A percentile compares a stretch with the other conserved stretches of the same genome.
Evolutionary conservation across 108 stramenopile species (phyloP).

Genomic region (Fistulifera pelliculosa): DNA sequence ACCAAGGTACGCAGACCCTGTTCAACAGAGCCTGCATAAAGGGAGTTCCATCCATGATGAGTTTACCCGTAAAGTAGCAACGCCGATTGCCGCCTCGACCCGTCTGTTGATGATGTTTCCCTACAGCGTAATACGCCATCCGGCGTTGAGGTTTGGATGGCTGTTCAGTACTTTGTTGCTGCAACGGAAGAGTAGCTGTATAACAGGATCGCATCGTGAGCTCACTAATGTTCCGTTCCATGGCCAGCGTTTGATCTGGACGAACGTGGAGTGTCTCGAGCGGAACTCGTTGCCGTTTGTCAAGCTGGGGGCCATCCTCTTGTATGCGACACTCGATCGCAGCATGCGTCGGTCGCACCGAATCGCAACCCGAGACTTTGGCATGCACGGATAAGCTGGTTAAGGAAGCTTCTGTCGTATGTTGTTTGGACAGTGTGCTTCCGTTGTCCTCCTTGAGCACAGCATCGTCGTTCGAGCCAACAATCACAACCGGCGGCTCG

Average conservation of each 20-base stretch:
- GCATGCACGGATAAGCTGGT: no score
- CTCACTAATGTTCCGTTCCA: constrained; percentile 61
- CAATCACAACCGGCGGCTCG: no score
- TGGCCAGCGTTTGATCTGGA: constrained; percentile 13
- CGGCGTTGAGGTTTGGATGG: constrained; percentile 35
- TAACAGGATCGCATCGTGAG: constrained; percentile 71
- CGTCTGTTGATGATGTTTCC: constrained; percentile 41
- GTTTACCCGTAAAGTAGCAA: constrained; percentile 76
- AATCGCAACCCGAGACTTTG: no score
- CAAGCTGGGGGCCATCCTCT: background rate
- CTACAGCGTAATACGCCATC: constrained; percentile 86
- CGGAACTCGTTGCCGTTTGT: constrained; percentile 5
- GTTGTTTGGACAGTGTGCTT: no score
- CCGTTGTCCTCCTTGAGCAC: no score
- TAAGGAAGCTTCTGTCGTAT: no score
- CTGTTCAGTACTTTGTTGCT: constrained; percentile 10
- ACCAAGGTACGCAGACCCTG: constrained; percentile 79
- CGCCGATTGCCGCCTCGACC: constrained; percentile 59
- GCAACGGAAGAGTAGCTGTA: constrained; percentile 21
- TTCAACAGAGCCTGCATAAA: constrained; percentile 76
- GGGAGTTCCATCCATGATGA: constrained; percentile 52
- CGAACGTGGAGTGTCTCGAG: constrained; percentile 25
- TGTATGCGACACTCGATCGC: no score
- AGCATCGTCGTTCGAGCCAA: no score
- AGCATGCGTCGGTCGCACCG: no score